Base-by-base conservation (phyloP, 2,329 filamentous ascomycete genomes). In the Colletotrichum sidae region DNA sequence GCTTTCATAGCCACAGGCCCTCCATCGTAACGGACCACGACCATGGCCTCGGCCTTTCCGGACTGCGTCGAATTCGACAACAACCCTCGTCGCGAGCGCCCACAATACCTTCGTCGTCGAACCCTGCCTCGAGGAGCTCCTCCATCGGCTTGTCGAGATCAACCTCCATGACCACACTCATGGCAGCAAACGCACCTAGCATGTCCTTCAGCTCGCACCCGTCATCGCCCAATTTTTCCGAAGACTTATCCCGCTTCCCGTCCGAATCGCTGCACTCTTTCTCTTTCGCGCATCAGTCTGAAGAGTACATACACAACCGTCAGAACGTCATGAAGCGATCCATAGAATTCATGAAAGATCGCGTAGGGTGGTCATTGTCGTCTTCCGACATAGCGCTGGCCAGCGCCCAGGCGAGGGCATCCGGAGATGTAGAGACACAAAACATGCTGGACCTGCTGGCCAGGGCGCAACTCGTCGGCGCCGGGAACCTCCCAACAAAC, bases 211-310 rank as follows among this genome's bases (percentile, higher is more conserved):
- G 86, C 8, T 83, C 88, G n/a, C 89, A 85, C 6, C 89, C 90
- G 33, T 82, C 84, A 17, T 94, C 93, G 25, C 93, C 93, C 33
- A 87, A 87, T 67, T 93, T 94, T 74, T 87, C 89, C 73, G 96
- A 98, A 81, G 96, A 99, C 75, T 86, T 99, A 50, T 90, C 90
- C 50, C 90, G 94, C 55, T 99, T 99, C 75, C 95, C 96, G 1
- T 93, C 93, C 71, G 96, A 99, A 76, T 99, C 96, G 6, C 83
- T 99, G 51, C 96, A 99, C 78, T 99, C 96, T 2, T 99, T 99
- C 80, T 98, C 95, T 11, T 99, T 99, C 77, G 93, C 96, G 45
- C 93, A 97, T 71, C 94, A 97, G 78, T 95, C 94, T 3, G 94
- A 97, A 74, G 95, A 98, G 68, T 89, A 93, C 68, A 85, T 98